Evolutionary conservation across 768 basidiomycete genomes (phyloP).

Genomic region (Russula dissimulans): DNA sequence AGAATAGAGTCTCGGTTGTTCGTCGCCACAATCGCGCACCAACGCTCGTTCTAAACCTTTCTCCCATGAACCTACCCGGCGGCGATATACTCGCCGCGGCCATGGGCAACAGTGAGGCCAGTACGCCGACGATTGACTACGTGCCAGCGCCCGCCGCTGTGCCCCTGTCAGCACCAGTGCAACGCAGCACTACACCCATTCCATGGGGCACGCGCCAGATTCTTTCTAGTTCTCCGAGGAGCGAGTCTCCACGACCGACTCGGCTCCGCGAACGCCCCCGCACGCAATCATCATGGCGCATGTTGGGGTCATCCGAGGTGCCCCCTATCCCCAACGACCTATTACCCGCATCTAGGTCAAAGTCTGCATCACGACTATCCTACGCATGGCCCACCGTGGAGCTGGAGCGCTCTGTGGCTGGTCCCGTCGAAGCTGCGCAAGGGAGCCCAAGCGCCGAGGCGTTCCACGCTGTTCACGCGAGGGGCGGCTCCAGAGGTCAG

Average conservation of each 20-base stretch:
- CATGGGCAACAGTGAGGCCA: background rate
- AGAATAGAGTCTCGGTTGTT: constrained; percentile 5
- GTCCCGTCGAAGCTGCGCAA: background rate
- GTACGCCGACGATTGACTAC: background rate
- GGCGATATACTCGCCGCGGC: constrained; percentile 4
- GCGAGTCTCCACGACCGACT: background rate
- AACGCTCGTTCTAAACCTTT: constrained; percentile 15
- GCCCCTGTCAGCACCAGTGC: background rate
- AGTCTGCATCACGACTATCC: background rate
- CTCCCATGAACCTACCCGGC: background rate
- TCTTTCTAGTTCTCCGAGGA: background rate
- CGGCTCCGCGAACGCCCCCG: background rate
- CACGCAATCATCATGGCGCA: background rate
- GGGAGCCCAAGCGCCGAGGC: background rate
- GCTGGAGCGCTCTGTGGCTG: background rate
- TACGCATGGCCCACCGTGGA: background rate
- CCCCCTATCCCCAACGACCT: background rate
- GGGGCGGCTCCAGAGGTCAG: background rate
- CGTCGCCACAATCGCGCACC: constrained; percentile 2
- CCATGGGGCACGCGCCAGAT: background rate
- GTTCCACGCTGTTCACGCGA: background rate
- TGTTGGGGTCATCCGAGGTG: background rate
- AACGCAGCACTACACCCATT: background rate
- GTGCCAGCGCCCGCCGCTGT: background rate
- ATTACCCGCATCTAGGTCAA: background rate